Base-by-base conservation (phyloP, 805 yeast genomes). In the Lachancea thermotolerans region DNA sequence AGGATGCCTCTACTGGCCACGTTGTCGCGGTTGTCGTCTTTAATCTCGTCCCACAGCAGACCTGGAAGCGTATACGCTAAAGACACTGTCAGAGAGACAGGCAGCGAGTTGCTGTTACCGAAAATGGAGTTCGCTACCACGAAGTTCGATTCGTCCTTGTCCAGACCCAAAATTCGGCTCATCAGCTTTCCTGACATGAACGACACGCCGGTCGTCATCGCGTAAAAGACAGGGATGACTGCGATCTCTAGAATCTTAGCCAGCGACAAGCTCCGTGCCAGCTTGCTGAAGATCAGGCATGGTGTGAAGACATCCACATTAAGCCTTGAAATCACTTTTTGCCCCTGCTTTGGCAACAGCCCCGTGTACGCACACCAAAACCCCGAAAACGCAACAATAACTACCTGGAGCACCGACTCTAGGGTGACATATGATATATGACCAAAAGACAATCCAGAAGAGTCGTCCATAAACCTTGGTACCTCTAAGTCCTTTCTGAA, bases 51-150 rank as follows among this genome's bases (percentile, higher is more conserved):
- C 95, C 95, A 85, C 41, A 79, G 74, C 48, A 85, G 69, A 50
- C 80, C 78, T 2, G 93, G 95, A 48, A 85, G 68, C 0, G 91
- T 81, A 59, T 81, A 82, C 1, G 90, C 81, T 51, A 85, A 69
- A 1, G 95, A 82, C 46, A 93, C 69, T 1, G 93, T 85, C 52
- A 93, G 73, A 0, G 96, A 88, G 1, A 91, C 98, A 0, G 99
- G 98, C 45, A 91, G 74, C 10, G 95, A 85, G 70, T 91, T 91
- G 37, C 96, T 87, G 67, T 91, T 93, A 43, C 97, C 98, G 67
- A 91, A 91, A 5, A 90, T 96, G 2, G 93, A 88, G 95, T 93
- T 93, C 2, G 96, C 98, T 17, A 95, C 84, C 41, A 93, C 96
- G 57, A 87, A 91, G 67, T 91, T 90, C 3, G 86, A 60, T 66